Evolutionary conservation across 2,329 filamentous ascomycete genomes (phyloP), one percentile per base, ranked within the genome.

Genomic region (Botrytis pseudocinerea): DNA sequence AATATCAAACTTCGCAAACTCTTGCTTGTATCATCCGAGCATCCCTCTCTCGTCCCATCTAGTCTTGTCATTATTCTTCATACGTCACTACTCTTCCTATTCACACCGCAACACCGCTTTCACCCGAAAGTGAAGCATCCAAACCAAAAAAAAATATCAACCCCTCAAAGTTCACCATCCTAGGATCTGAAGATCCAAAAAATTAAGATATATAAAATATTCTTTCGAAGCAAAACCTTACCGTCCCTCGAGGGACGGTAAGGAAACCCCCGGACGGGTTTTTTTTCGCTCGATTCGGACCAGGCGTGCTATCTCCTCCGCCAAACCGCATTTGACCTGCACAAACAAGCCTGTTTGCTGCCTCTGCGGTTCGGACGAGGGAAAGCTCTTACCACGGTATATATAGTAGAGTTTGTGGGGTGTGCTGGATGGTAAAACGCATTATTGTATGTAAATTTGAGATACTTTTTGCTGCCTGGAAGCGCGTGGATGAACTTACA

Each of bases 231-330:
- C 65, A 57, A 68, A 68, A 57, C 65, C 64, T 57, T 32, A 48
- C 35, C 35, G 35, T 46, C 48, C 48, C 65, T 57, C 46, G 22
- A 68, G 25, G 48, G 35, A 20, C 25, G 35, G 35, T 18, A 38
- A 22, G 48, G 48, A 57, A 68, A 57, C 35, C 25, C 64, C 48
- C 48, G 38, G 48, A 32, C 25, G 35, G 64, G 64, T n/a, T 66
- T 66, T 66, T 66, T 66, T 40, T 35, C 35, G 35, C 35, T 51
- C 64, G 64, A 66, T 66, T 66, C 64, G 64, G 9, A 35, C 64
- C 64, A 66, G 64, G 64, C 64, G 64, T 66, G 64, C 46, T 66
- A 40, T 12, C 57, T 38, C 57, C 57, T 60, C 64, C 64, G 46
- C 64, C 64, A 66, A 35, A 66, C 32, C 46, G 46, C 64, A 68